phyloP scores from a whole-genome alignment of 495 filamentous ascomycete genomes.

The Niebla homalea region DNA sequence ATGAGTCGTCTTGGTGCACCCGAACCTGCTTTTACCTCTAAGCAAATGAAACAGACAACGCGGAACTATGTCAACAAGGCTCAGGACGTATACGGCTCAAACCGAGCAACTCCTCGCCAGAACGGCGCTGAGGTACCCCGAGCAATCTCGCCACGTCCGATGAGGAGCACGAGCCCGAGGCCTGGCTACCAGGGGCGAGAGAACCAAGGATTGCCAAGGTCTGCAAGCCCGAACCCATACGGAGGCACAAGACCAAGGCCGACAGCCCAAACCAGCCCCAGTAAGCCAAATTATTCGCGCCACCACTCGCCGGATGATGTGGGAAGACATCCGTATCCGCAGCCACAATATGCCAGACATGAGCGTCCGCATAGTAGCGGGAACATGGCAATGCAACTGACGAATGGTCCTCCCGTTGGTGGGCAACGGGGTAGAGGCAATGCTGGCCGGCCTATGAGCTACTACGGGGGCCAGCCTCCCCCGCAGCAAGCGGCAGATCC shows the following conservation, averaged over 20 bases:
- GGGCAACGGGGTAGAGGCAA: constrained; percentile 8
- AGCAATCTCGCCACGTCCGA: constrained; percentile 36
- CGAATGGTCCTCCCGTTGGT: constrained; percentile 27
- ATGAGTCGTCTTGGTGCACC: constrained; percentile 76
- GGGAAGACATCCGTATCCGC: constrained; percentile 44
- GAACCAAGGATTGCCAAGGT: constrained; percentile 4
- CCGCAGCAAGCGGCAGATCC: constrained; percentile 9
- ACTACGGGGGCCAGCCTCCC: constrained; percentile 19
- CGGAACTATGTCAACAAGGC: constrained; percentile 76
- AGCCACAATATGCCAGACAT: constrained; percentile 43
- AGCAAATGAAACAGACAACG: constrained; percentile 86
- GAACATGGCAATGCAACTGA: constrained; percentile 74
- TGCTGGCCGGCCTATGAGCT: constrained; percentile 23
- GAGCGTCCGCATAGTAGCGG: constrained; percentile 52
- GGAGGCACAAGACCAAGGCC: constrained; percentile 7
- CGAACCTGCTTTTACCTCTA: constrained; percentile 79
- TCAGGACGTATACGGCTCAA: constrained; percentile 57
- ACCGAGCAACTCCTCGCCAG: constrained; percentile 20
- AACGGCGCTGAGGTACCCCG: constrained; percentile 31
- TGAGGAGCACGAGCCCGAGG: constrained; percentile 44
- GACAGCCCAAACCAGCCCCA: constrained; percentile 13
- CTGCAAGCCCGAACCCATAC: constrained; percentile 22
- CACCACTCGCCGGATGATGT: constrained; percentile 43
- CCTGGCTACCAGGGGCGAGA: constrained; percentile 19
- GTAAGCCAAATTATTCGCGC: constrained; percentile 24